A percentile compares a stretch with the other conserved stretches of the same genome.
phyloP scores from a whole-genome alignment of 2,329 filamentous ascomycete genomes.

The Talaromyces atroroseus region DNA sequence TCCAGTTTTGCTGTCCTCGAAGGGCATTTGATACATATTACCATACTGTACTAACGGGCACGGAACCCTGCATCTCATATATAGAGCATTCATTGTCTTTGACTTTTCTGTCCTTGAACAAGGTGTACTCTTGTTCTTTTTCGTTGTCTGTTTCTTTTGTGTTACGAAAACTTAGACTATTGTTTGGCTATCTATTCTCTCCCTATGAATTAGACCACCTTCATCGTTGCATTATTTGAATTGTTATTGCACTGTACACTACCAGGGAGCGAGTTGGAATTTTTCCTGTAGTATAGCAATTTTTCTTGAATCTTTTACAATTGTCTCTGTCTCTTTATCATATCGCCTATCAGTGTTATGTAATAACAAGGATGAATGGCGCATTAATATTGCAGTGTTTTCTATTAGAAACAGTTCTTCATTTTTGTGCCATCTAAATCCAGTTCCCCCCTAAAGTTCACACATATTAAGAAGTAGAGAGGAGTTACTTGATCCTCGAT shows the following conservation, averaged over 20 bases:
- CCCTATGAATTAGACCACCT: background rate
- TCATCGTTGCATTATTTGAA: background rate
- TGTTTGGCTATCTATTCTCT: background rate
- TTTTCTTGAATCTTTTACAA: background rate
- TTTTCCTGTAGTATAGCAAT: constrained; percentile 3
- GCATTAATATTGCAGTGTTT: too few species aligned
- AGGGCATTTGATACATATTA: background rate
- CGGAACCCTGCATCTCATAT: background rate
- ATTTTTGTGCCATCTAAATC: too few species aligned
- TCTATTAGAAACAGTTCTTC: too few species aligned
- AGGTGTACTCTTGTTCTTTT: background rate
- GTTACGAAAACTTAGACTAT: background rate
- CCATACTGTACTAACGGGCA: background rate
- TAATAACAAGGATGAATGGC: too few species aligned
- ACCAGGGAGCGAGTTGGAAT: background rate
- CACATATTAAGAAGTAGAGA: background rate
- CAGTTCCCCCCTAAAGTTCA: background rate
- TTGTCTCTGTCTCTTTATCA: background rate
- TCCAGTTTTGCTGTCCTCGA: background rate
- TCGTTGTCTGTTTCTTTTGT: background rate
- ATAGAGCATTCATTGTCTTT: background rate
- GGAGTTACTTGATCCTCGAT: background rate
- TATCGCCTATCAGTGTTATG: too few species aligned
- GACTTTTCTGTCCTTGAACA: background rate
- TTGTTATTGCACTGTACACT: background rate